Percentiles rank a stretch among this genome's conserved stretches.
These are phyloP conservation scores for Russula sp. DNA, from an alignment of 768 basidiomycete genomes.

Conservation along the genomic window DNA sequence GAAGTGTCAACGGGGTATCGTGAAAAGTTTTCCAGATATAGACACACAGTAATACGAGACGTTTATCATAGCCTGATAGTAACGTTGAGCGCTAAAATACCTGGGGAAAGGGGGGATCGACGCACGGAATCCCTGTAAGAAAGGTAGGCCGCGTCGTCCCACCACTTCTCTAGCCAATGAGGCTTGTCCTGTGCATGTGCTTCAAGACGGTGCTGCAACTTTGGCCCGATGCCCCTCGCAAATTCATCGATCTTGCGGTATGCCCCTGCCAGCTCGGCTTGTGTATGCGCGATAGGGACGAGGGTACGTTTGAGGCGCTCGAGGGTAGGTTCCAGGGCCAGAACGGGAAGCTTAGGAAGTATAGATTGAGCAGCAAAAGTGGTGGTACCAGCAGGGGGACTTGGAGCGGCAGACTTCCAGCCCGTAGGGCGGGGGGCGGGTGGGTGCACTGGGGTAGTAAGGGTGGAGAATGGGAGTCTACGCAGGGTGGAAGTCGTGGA, in stretches of 20 bases:
- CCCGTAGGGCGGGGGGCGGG: conserved; percentile 37
- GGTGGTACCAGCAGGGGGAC: conserved; percentile 38
- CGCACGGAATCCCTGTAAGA: conserved; percentile 79
- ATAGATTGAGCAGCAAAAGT: conserved; percentile 60
- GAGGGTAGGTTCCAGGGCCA: conserved; percentile 58
- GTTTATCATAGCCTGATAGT: conserved; percentile 64
- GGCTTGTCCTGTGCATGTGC: conserved; percentile 43
- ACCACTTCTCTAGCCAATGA: conserved; percentile 93
- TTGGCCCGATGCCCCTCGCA: conserved; percentile 33
- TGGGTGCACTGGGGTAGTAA: conserved; percentile 9
- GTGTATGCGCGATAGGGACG: conserved; percentile 61
- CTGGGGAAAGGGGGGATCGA: neutral
- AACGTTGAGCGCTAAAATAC: conserved; percentile 1
- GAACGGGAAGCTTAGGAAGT: conserved; percentile 72
- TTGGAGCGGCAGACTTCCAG: conserved; percentile 71
- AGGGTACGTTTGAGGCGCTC: conserved; percentile 61
- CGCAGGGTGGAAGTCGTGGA: neutral
- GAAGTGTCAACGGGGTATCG: neutral
- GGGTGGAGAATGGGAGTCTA: neutral
- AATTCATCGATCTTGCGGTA: conserved; percentile 64
- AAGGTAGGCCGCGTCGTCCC: conserved; percentile 82
- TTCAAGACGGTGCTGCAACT: conserved; percentile 60
- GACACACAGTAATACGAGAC: conserved; percentile 86
- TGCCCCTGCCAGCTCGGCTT: conserved; percentile 48
- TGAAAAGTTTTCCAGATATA: neutral